Conservation (phyloP, 305 asterid genomes). For the Fraxinus baroniana region DNA sequence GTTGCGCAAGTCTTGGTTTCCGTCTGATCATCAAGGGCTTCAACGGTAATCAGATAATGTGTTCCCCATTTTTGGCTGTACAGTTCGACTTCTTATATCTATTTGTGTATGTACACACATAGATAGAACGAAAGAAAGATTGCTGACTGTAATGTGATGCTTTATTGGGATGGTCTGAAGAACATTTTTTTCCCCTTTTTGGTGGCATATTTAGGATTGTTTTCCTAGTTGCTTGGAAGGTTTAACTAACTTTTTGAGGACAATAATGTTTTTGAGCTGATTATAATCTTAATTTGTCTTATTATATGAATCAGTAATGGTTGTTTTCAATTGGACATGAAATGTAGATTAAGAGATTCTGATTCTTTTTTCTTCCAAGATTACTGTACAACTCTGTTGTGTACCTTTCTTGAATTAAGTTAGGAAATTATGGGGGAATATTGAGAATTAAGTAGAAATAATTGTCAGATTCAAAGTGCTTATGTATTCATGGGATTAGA, state of each 20-base stretch:
- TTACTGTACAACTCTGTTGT: neutral
- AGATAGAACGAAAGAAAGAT: neutral
- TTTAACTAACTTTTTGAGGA: neutral
- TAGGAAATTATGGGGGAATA: neutral
- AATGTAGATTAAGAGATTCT: neutral
- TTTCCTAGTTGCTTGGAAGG: neutral
- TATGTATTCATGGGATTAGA: neutral
- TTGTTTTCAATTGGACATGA: neutral
- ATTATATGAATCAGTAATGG: neutral
- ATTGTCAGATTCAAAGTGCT: neutral
- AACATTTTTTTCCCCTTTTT: neutral
- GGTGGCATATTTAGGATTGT: neutral
- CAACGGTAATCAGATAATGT: constrained; percentile 46
- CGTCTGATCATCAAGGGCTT: constrained; percentile 77
- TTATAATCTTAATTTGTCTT: neutral
- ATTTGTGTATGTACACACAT: neutral
- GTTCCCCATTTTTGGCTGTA: neutral
- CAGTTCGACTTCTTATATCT: neutral
- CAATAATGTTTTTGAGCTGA: neutral
- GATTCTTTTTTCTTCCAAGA: neutral
- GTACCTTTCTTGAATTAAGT: neutral
- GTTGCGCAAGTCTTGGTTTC: constrained; percentile 89
- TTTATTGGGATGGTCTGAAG: neutral
- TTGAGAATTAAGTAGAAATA: neutral
- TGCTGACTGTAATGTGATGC: neutral